phyloP scores from a whole-genome alignment of 345 rosid species.

The Pelargonium nanum region DNA sequence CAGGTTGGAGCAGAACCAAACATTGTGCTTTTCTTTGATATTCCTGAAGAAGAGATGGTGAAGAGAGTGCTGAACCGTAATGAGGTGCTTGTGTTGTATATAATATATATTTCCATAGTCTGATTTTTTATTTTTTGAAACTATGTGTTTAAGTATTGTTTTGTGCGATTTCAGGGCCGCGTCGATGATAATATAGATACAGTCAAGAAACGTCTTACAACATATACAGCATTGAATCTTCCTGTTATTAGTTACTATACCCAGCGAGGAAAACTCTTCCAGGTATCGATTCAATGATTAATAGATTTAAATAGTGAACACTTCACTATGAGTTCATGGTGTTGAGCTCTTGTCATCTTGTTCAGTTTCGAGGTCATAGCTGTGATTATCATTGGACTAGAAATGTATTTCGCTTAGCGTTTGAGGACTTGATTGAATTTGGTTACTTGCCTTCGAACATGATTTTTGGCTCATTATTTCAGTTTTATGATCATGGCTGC shows the following conservation, averaged over 20 bases:
- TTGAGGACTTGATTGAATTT: too few species aligned
- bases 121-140: background rate
- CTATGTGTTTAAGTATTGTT: background rate
- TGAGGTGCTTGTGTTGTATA: slow-evolving; percentile 34
- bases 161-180: slow-evolving; percentile 46
- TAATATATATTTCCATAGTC: background rate
- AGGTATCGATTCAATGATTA: slow-evolving; percentile 23
- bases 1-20: slow-evolving; percentile 59
- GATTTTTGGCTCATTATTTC: background rate
- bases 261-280: slow-evolving; percentile 66
- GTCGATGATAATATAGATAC: slow-evolving; percentile 70
- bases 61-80: slow-evolving; percentile 59
- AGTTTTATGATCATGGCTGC: background rate
- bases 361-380: too few species aligned
- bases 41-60: slow-evolving; percentile 71
- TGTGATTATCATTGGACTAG: too few species aligned
- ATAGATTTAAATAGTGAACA: background rate
- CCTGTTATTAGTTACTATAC: slow-evolving; percentile 70
- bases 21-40: slow-evolving; percentile 59
- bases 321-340: background rate
- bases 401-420: too few species aligned
- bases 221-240: slow-evolving; percentile 46
- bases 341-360: background rate
- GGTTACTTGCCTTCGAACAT: too few species aligned
- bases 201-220: slow-evolving; percentile 49